phyloP scores from a whole-genome alignment of 2,329 filamentous ascomycete genomes.

The Aaosphaeria arxii region DNA sequence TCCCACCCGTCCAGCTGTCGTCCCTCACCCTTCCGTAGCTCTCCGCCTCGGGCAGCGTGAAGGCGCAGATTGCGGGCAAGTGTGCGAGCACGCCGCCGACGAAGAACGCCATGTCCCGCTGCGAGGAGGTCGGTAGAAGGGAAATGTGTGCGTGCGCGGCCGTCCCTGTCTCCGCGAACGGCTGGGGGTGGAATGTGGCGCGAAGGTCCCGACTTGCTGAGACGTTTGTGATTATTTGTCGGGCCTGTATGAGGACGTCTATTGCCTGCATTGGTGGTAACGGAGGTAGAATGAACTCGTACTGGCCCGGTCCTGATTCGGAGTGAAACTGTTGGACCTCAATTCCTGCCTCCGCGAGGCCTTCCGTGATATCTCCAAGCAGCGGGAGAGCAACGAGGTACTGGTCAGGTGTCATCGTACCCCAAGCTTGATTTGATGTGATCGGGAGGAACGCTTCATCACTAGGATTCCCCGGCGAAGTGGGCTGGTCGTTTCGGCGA shows the following conservation, averaged over 20 bases:
- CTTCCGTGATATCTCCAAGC: constrained; percentile 63
- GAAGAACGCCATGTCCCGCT: constrained; percentile 62
- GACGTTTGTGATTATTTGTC: constrained; percentile 65
- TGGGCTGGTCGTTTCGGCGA: constrained; percentile 36
- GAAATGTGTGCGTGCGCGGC: constrained; percentile 60
- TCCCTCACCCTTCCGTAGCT: constrained; percentile 69
- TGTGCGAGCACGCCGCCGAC: constrained; percentile 67
- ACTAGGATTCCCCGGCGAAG: not conserved
- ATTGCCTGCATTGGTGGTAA: constrained; percentile 63
- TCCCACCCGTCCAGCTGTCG: constrained; percentile 73
- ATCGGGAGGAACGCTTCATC: constrained; percentile 39
- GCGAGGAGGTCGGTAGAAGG: constrained; percentile 46
- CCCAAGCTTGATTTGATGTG: constrained; percentile 70
- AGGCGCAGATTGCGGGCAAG: constrained; percentile 64
- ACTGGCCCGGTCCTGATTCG: constrained; percentile 71
- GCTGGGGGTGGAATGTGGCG: constrained; percentile 73
- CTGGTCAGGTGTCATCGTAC: constrained; percentile 61
- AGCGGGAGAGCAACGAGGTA: constrained; percentile 56
- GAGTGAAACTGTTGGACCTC: constrained; percentile 71
- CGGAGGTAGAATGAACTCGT: constrained; percentile 70
- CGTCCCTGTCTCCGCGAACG: constrained; percentile 44
- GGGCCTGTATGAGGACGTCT: constrained; percentile 67
- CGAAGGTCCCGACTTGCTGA: constrained; percentile 61
- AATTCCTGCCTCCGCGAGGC: constrained; percentile 61
- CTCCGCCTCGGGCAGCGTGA: constrained; percentile 62